Conservation (phyloP, 129 eudicot genomes). For the Helianthus tuberosus region DNA sequence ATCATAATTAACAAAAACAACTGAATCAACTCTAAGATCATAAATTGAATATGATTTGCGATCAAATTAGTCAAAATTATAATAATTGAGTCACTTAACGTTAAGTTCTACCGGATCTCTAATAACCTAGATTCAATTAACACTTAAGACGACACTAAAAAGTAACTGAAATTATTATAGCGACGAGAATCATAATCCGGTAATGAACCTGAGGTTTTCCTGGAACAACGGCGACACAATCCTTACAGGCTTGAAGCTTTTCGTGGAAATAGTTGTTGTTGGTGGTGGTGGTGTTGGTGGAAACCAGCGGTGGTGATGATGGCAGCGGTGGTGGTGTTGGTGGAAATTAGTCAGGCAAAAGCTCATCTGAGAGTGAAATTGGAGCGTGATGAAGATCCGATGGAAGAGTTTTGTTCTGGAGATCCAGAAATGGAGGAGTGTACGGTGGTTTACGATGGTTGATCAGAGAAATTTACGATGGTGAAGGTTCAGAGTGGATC, state of each 20-base stretch:
- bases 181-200: background rate
- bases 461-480: too few species aligned
- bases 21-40: slow-evolving; percentile 25
- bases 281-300: too few species aligned
- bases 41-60: slow-evolving; percentile 3
- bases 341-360: too few species aligned
- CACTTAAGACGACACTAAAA: background rate
- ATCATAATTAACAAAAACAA: slow-evolving; percentile 5
- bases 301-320: too few species aligned
- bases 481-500: too few species aligned
- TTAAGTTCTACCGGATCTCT: slow-evolving; percentile 52
- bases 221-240: slow-evolving; percentile 76
- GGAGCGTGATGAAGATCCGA: too few species aligned
- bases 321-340: too few species aligned
- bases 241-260: slow-evolving; percentile 86
- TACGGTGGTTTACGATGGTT: too few species aligned
- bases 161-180: background rate
- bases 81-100: background rate
- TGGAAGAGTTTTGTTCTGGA: too few species aligned
- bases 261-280: too few species aligned
- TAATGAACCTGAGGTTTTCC: slow-evolving; percentile 84
- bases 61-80: background rate
- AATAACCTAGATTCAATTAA: background rate
- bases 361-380: too few species aligned
- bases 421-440: too few species aligned